Conservation (phyloP, 148 eudicot species). For the Cornus suecica region DNA sequence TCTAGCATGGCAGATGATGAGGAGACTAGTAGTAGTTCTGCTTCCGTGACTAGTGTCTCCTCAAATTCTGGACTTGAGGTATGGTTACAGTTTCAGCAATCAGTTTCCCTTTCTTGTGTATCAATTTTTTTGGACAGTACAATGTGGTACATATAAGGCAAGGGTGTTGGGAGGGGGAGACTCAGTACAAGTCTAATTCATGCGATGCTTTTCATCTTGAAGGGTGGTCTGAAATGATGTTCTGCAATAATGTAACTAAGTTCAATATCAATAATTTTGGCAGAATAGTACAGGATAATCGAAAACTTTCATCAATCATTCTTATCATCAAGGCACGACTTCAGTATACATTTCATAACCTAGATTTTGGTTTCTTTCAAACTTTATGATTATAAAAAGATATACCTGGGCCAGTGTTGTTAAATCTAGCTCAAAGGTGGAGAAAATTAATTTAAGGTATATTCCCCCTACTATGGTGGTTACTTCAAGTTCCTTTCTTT, state of each 20-base stretch:
- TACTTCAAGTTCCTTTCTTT: too few species aligned
- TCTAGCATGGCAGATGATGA: constrained; percentile 31
- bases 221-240: background rate
- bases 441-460: too few species aligned
- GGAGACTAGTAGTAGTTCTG: constrained; percentile 33
- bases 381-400: too few species aligned
- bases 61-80: constrained; percentile 47
- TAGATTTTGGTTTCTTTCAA: too few species aligned
- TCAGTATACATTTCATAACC: too few species aligned
- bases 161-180: too few species aligned
- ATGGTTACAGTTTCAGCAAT: constrained; percentile 1
- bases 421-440: too few species aligned
- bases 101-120: constrained; percentile 1
- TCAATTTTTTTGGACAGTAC: background rate
- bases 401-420: too few species aligned
- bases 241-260: background rate
- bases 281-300: background rate
- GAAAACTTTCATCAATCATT: too few species aligned
- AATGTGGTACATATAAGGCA: background rate
- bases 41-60: constrained; percentile 40
- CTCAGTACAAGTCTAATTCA: background rate
- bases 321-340: too few species aligned
- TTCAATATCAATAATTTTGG: background rate
- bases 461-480: too few species aligned
- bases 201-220: background rate